These are phyloP conservation scores for Gossypium thurberi DNA, from an alignment of 345 rosid species.

Conservation along the genomic window DNA sequence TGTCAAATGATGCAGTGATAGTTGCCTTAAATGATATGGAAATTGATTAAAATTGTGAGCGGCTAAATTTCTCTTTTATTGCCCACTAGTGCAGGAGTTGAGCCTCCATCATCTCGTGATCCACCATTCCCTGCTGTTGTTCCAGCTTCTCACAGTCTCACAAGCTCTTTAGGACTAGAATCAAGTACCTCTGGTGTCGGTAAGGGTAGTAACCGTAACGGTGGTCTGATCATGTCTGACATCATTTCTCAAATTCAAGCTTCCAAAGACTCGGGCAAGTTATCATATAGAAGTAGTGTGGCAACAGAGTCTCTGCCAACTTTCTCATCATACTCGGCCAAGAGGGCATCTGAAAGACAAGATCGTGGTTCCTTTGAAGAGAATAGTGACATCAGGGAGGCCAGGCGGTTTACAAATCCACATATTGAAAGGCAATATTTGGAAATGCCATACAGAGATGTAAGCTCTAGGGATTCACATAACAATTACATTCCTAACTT, in stretches of 20 bases:
- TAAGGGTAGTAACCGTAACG: constrained; percentile 65
- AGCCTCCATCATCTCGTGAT: constrained; percentile 99
- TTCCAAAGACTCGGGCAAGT: constrained; percentile 82
- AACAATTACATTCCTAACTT: constrained; percentile 79
- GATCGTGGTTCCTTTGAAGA: constrained; percentile 75
- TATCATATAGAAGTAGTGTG: constrained; percentile 47
- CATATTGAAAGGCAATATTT: constrained; percentile 68
- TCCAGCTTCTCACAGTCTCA: constrained; percentile 59
- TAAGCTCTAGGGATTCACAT: constrained; percentile 62
- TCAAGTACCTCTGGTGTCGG: constrained; percentile 40
- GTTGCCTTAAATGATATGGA: constrained; percentile 5
- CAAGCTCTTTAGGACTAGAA: constrained; percentile 45
- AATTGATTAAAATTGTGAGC: constrained; percentile 27
- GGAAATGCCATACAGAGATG: constrained; percentile 57
- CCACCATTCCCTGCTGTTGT: constrained; percentile 79
- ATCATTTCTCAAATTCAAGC: constrained; percentile 90
- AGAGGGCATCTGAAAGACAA: constrained; percentile 65
- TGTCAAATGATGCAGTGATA: constrained; percentile 13
- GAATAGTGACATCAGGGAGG: constrained; percentile 53
- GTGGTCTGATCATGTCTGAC: constrained; percentile 85
- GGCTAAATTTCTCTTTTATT: constrained; percentile 51
- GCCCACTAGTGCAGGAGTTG: constrained; percentile 98
- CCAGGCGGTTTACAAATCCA: constrained; percentile 48
- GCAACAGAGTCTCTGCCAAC: constrained; percentile 60
- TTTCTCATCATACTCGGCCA: constrained; percentile 61